Evolutionary conservation across 2,329 filamentous ascomycete genomes (phyloP).

Genomic region (Botrytis squamosa): DNA sequence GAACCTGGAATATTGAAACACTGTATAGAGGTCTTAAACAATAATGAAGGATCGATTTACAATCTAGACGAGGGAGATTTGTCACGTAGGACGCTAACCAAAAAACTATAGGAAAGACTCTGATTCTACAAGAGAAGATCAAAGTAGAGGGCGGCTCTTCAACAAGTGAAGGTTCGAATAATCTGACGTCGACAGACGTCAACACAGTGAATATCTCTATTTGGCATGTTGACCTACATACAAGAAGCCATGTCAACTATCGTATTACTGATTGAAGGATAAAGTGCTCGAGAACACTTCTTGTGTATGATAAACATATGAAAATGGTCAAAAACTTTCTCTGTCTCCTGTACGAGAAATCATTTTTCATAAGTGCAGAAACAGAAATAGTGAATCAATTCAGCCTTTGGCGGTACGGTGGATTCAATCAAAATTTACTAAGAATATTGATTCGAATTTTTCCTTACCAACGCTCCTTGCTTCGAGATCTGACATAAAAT

Average conservation of each 20-base stretch:
- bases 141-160: no score
- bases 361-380: not conserved
- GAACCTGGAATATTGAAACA: no score
- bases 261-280: not conserved
- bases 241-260: not conserved
- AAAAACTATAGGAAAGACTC: no score
- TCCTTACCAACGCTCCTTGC: not conserved
- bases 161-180: no score
- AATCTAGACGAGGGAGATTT: no score
- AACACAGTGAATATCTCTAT: not conserved
- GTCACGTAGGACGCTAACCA: no score
- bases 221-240: not conserved
- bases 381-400: not conserved
- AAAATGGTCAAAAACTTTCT: not conserved
- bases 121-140: no score
- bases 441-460: not conserved
- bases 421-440: not conserved
- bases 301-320: not conserved
- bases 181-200: no score
- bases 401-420: not conserved
- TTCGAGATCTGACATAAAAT: not conserved
- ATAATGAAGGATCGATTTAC: no score
- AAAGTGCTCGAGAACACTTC: not conserved
- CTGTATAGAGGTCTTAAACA: no score
- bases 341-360: not conserved